A percentile compares a stretch with the other conserved stretches of the same genome.
Evolutionary conservation across 495 filamentous ascomycete species (phyloP).

Genomic region (Penicillium atrosanguineum): DNA sequence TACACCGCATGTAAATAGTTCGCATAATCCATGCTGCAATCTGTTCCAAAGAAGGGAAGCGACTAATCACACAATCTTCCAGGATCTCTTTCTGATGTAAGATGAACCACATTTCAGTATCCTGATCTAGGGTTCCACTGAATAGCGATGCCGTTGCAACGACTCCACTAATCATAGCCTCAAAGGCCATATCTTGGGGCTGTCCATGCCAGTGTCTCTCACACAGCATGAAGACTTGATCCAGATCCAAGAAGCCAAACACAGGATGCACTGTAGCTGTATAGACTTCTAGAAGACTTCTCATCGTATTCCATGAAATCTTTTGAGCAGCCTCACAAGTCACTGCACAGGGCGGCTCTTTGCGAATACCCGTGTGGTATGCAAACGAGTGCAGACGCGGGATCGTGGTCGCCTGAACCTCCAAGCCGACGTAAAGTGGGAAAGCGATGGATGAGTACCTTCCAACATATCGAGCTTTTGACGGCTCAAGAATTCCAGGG

Average conservation of each 20-base stretch:
- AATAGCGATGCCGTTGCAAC: conserved; percentile 35
- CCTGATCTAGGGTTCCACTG: conserved; percentile 17
- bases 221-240: conserved; percentile 16
- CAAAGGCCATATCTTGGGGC: conserved; percentile 24
- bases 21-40: conserved; percentile 43
- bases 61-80: conserved; percentile 28
- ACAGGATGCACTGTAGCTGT: conserved; percentile 34
- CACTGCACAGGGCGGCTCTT: conserved; percentile 19
- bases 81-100: conserved; percentile 34
- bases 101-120: conserved; percentile 27
- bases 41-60: conserved; percentile 28
- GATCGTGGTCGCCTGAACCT: conserved; percentile 36
- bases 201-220: conserved; percentile 27
- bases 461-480: conserved; percentile 31
- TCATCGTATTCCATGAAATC: conserved; percentile 24
- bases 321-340: conserved; percentile 16
- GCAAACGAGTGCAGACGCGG: conserved; percentile 46
- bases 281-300: conserved; percentile 29
- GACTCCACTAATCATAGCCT: conserved; percentile 34
- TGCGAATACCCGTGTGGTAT: conserved; percentile 40
- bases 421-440: conserved; percentile 37
- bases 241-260: conserved; percentile 40
- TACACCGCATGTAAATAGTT: conserved; percentile 36
- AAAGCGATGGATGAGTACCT: conserved; percentile 44
- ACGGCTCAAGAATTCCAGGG: conserved; percentile 22